Evolutionary conservation across 2,329 filamentous ascomycete species (phyloP), one percentile per base, ranked within the genome.

Genomic region (Fusarium paranaense): DNA sequence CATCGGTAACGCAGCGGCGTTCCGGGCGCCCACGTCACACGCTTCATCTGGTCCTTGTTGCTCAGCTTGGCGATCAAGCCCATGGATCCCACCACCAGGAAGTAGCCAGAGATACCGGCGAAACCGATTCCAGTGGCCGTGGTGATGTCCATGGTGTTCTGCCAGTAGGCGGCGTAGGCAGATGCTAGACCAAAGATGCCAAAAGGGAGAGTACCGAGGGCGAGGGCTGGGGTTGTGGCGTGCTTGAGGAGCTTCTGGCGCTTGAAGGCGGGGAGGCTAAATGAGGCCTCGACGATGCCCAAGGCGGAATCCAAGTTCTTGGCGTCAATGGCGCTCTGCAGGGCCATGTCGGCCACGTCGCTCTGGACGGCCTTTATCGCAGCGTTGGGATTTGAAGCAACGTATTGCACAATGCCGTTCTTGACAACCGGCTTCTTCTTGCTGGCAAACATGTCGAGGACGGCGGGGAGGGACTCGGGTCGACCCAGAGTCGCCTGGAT

Each of bases 11-110:
- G 89, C 72, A 98, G 85, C 25, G 94, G 93, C 37, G 94, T 92
- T 13, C 97, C 97, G 0, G 91, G 90, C 10, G 93, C 88, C 97
- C 97, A 99, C 3, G 94, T 95, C 6, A 98, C 95, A 22, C 97
- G 91, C 78, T 93, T 92, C 94, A 98, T 98, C 83, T 98, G 95
- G 81, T 98, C 95, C 83, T 98, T 98, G 69, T 92, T 88, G 37
- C 96, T 98, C 30, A 94, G 92, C 68, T 97, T 86, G 10, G 96
- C 95, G 40, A 98, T 90, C 47, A 97, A 85, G 4, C 96, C 97
- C 62, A 98, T 90, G 11, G 92, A 94, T 5, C 90, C 92, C 6
- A 95, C 95, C 72, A 95, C 94, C 22, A 91, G 89, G 47, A 97
- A 87, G 81, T 98, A 99, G 8, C 95, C 93, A 70, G 96, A 85